Percentiles rank a stretch among this genome's conserved stretches.
phyloP scores from a whole-genome alignment of 2,329 filamentous ascomycete genomes.

The Fusarium sp. region DNA sequence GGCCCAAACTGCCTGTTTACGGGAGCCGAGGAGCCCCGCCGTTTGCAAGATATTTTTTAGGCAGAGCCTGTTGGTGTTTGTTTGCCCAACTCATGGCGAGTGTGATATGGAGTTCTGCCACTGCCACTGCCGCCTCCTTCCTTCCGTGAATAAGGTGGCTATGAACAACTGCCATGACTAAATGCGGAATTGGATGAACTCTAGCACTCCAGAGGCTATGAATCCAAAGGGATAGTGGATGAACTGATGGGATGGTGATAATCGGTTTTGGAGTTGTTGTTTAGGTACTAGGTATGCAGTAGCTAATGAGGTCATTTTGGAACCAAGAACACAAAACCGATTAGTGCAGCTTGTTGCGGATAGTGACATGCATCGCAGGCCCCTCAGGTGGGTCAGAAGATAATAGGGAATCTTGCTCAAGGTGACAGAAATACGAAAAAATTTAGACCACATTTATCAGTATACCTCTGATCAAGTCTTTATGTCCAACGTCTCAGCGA shows the following conservation, averaged over 20 bases:
- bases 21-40: neutral
- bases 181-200: neutral
- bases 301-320: slow-evolving; percentile 33
- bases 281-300: neutral
- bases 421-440: too few species aligned
- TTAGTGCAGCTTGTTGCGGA: neutral
- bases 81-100: slow-evolving; percentile 11
- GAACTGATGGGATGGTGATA: neutral
- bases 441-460: too few species aligned
- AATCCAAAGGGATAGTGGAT: neutral
- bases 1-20: neutral
- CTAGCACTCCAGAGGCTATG: too few species aligned
- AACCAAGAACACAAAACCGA: neutral
- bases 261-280: neutral
- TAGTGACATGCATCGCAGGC: slow-evolving; percentile 24
- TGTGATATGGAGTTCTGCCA: slow-evolving; percentile 9
- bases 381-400: too few species aligned
- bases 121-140: slow-evolving; percentile 4
- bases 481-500: too few species aligned
- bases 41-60: neutral
- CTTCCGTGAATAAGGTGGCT: neutral
- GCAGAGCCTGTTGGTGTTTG: slow-evolving; percentile 7
- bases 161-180: neutral
- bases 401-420: too few species aligned
- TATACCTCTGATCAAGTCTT: too few species aligned